Evolutionary conservation across 345 rosid genomes (phyloP).

Genomic region (Gossypium anomalum): DNA sequence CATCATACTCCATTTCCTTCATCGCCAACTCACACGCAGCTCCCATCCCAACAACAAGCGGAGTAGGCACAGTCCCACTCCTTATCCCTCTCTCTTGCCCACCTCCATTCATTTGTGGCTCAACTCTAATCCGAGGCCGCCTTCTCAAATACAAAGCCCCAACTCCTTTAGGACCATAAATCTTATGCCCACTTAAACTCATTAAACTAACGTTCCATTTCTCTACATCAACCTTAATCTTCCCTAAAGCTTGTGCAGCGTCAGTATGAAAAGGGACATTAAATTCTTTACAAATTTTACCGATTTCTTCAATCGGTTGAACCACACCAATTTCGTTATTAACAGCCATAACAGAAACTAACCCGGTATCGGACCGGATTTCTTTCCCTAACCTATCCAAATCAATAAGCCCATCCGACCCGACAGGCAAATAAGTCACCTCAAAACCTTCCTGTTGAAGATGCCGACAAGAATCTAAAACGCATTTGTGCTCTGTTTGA

Average conservation of each 20-base stretch:
- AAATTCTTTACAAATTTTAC: conserved; percentile 69
- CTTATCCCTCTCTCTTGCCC: conserved; percentile 98
- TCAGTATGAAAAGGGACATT: conserved; percentile 86
- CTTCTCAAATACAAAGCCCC: conserved; percentile 89
- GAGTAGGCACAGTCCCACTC: conserved; percentile 89
- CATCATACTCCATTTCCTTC: conserved; percentile 92
- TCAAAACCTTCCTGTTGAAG: conserved; percentile 94
- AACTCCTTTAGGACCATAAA: conserved; percentile 89
- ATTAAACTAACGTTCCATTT: conserved; percentile 90
- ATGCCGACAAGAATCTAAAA: conserved; percentile 88
- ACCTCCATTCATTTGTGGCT: conserved; percentile 93
- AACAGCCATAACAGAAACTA: conserved; percentile 90
- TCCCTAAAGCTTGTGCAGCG: conserved; percentile 92
- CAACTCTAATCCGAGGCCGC: conserved; percentile 78
- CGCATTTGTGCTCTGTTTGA: conserved; percentile 97
- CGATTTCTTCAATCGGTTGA: conserved; percentile 92
- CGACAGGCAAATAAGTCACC: conserved; percentile 81
- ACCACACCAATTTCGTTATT: conserved; percentile 95
- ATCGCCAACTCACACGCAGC: conserved; percentile 81
- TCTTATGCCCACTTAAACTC: conserved; percentile 92
- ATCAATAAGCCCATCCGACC: conserved; percentile 67
- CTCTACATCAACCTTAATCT: conserved; percentile 82
- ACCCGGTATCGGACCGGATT: conserved; percentile 76
- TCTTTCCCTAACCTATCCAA: conserved; percentile 53
- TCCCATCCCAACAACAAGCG: conserved; percentile 81